Evolutionary conservation across 805 yeast genomes (phyloP), one percentile per base, ranked within the genome.

Genomic region (Ogataea pini): DNA sequence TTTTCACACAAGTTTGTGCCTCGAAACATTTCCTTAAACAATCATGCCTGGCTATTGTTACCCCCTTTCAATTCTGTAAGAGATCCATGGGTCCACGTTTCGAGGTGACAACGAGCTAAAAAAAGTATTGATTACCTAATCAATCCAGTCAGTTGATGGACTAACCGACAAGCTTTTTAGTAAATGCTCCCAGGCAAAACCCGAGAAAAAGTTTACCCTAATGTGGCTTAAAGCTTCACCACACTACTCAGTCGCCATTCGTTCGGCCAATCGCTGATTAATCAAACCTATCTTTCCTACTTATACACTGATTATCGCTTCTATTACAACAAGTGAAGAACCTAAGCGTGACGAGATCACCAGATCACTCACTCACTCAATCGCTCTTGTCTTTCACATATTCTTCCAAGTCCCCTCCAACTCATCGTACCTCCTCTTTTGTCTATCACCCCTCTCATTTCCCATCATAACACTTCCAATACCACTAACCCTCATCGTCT

Each of bases 401-500:
- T 41, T 41, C 40, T 57, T 61, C 65, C 65, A 59, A 14, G 64
- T 72, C 25, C 73, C 71, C 34, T 68, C 67, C 16, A 70, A 54
- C 45, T 74, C 70, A 51, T 65, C 69, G 46, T 64, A 63, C 44
- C 67, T 54, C 34, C 65, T 57, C 69, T 59, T 62, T 9, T 47
- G 36, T 34, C 37, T 34, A 9, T 34, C 37, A 27, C 45, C 47
- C 25, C 56, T 40, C 19, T 50, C 57, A 17, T 47, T 38, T 27
- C 57, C 41, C 25, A 46, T 50, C 47, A 51, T 44, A 3, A 39
- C 7, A 38, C 63, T 61, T 34, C 78, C 78, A 49, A 79, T 46
- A 24, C 59, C 84, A 44, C 81, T 84, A 43, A 86, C 79, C 50
- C 89, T 73, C 72, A 88, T 83, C 8, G 90, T 83, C 64, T 94